Base-by-base conservation (phyloP, 257 asterid genomes). In the Phtheirospermum japonicum region DNA sequence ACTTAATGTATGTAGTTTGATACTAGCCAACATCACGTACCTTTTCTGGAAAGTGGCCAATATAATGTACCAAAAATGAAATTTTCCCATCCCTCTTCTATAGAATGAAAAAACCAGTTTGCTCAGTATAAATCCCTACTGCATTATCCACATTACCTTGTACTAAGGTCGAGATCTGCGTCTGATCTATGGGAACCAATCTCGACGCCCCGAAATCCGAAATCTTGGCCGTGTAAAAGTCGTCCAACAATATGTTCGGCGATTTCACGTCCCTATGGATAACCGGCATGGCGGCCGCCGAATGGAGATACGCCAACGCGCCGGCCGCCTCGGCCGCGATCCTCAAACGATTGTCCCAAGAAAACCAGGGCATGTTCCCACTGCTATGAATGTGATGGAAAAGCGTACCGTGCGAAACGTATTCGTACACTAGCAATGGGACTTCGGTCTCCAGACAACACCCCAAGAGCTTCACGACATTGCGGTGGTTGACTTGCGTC, bases 161-260 rank as follows among this genome's bases (percentile, higher is more conserved):
- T 34, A 82, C 89, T 6, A 85, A 19, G 48, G 94, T 85, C 5
- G 83, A 69, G 5, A 85, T 68, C 42, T 76, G 80, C 4, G 85
- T 65, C 52, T 78, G 87, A 39, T 82, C 87, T 16, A 76, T 36
- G 2, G 84, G 75, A 3, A 85, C 65, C 18, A 82, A 57, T 40
- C 90, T 80, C 2, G 94, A 85, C 0, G 88, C 85, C 12, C 90
- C 90, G 6, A 85, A 85, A 69, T 85, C 88, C 0, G 83, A 37
- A 9, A 83, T 82, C 66, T 83, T 85, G 0, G 86, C 74, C 0
- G 75, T 81, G 57, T 67, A 75, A 5, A 18, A 32, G 2, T 73
- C 77, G 12, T 86, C 88, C 2, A 86, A 0, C 3, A 85, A 49
- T 17, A 83, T 80, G 40, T 85, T 85, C 8, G 84, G 65, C 3